Conservation (phyloP, 1,139 yeast genomes). For the Geotrichum bryndzae region DNA sequence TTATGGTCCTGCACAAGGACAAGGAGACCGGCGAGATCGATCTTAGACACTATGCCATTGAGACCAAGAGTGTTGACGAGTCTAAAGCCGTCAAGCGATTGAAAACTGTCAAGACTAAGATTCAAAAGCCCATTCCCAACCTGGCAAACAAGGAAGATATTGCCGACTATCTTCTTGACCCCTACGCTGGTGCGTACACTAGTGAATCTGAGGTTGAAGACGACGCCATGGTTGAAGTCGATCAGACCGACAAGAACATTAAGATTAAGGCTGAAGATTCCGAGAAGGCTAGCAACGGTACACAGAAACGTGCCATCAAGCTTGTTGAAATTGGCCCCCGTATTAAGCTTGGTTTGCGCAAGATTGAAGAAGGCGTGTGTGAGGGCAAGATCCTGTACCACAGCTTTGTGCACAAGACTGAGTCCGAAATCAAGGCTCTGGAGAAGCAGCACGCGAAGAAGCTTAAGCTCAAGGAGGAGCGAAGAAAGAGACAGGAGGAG, state of each 20-base stretch:
- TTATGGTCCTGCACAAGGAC: constrained; percentile 73
- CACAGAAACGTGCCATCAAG: constrained; percentile 81
- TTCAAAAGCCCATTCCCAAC: constrained; percentile 68
- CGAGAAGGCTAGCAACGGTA: constrained; percentile 22
- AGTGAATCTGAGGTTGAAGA: constrained; percentile 89
- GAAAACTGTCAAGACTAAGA: constrained; percentile 44
- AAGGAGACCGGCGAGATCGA: constrained; percentile 67
- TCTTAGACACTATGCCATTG: constrained; percentile 84
- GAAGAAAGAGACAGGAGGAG: constrained; percentile 73
- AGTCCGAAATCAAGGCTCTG: constrained; percentile 52
- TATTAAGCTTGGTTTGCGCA: constrained; percentile 63
- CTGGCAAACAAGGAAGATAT: constrained; percentile 64
- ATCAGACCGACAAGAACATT: constrained; percentile 32
- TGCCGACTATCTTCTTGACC: constrained; percentile 77
- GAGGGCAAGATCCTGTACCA: constrained; percentile 86
- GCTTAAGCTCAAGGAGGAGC: constrained; percentile 56
- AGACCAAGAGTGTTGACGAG: constrained; percentile 80
- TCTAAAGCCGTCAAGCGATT: constrained; percentile 74
- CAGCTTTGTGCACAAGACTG: constrained; percentile 56
- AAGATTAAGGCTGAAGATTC: constrained; percentile 19
- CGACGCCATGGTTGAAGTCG: constrained; percentile 75
- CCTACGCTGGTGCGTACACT: constrained; percentile 71
- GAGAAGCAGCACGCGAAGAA: constrained; percentile 64
- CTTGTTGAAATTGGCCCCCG: constrained; percentile 94
- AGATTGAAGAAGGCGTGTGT: constrained; percentile 88